Evolutionary conservation across 2,329 filamentous ascomycete genomes (phyloP).

Genomic region (Trichophyton mentagrophytes): DNA sequence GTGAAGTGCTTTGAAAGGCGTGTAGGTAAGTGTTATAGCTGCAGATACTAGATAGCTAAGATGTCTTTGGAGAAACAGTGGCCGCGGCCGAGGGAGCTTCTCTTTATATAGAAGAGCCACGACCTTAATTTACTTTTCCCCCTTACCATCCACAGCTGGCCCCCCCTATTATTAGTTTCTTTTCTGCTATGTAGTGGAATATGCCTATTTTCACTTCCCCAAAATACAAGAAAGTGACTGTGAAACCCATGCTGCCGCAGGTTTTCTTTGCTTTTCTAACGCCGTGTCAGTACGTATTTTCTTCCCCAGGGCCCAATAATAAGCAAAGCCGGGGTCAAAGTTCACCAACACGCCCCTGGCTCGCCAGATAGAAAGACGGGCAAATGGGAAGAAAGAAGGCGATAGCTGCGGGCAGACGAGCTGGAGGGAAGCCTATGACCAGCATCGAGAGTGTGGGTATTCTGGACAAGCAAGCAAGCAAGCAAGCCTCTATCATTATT

Average conservation of each 20-base stretch:
- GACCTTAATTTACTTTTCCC: neutral
- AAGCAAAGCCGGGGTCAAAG: neutral
- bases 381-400: neutral
- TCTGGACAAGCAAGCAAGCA: too few species aligned
- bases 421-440: neutral
- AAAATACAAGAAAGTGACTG: neutral
- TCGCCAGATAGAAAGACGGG: neutral
- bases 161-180: neutral
- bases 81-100: neutral
- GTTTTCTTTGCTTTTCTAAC: neutral
- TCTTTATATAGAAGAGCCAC: neutral
- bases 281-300: neutral
- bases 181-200: neutral
- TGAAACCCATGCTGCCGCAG: neutral
- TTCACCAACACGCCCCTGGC: neutral
- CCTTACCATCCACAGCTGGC: neutral
- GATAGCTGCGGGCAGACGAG: neutral
- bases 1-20: neutral
- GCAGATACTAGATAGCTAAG: neutral
- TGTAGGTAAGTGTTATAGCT: neutral
- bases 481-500: too few species aligned
- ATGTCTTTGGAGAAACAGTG: neutral
- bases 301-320: neutral
- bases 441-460: neutral
- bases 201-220: neutral